These are phyloP conservation scores for Brasenia schreberi DNA, from an alignment of 164 flowering plant species.

Conservation along the genomic window DNA sequence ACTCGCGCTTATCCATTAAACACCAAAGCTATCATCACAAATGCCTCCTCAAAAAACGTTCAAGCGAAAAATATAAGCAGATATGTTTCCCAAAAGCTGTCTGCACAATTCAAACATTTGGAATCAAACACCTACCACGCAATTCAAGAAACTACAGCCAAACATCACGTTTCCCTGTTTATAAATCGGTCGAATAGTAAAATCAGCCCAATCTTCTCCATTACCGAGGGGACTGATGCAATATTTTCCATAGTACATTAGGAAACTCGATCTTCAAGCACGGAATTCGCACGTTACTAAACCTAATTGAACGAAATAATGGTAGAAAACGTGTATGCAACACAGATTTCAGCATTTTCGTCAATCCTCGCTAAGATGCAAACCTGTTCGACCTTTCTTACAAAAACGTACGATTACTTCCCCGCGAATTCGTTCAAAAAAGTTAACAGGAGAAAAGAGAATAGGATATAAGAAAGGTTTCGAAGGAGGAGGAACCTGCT, in stretches of 20 bases:
- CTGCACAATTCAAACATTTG: no score
- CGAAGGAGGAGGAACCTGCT: conserved; percentile 37
- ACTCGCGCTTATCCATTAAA: no score
- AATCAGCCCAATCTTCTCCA: background rate
- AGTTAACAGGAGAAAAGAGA: background rate
- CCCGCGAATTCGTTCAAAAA: background rate
- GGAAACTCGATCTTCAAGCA: background rate
- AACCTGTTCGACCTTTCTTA: background rate
- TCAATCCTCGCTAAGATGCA: background rate
- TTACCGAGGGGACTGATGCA: background rate
- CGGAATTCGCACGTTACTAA: background rate
- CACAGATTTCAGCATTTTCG: background rate
- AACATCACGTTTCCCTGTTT: background rate
- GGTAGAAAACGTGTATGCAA: background rate
- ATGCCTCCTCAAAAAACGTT: no score
- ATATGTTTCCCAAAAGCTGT: no score
- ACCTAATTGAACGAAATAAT: background rate
- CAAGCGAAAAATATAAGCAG: no score
- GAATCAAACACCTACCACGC: no score
- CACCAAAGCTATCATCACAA: no score
- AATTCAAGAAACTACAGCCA: no score
- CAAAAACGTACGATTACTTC: background rate
- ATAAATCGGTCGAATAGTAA: background rate
- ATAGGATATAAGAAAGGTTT: background rate
- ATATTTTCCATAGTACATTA: no score